Evolutionary conservation across 768 basidiomycete species (phyloP).

Genomic region (Dacryopinax primogenitus): DNA sequence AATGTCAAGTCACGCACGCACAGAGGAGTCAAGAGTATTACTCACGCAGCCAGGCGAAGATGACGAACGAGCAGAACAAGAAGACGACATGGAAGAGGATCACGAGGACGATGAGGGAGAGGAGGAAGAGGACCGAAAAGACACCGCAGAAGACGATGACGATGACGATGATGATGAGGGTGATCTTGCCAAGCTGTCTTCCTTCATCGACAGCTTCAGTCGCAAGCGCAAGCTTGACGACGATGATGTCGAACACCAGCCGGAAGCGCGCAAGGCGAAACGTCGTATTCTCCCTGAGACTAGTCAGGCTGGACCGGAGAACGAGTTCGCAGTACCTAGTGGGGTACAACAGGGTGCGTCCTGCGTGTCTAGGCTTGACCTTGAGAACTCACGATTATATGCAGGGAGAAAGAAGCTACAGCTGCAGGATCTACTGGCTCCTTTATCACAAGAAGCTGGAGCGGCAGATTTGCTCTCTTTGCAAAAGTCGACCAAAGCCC

Average conservation of each 20-base stretch:
- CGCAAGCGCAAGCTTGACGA: conserved; percentile 59
- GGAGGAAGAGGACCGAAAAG: conserved; percentile 15
- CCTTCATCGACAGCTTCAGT: conserved; percentile 47
- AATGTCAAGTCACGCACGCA: conserved; percentile 9
- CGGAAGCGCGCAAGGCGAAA: conserved; percentile 33
- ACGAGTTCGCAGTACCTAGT: conserved; percentile 44
- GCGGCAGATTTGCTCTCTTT: conserved; percentile 49
- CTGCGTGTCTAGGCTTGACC: background rate
- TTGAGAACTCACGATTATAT: conserved; percentile 7
- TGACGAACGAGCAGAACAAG: conserved; percentile 9
- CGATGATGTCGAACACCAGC: conserved; percentile 22
- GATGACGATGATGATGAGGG: conserved; percentile 24
- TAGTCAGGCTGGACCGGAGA: conserved; percentile 67
- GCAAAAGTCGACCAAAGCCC: conserved; percentile 54
- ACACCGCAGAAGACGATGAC: conserved; percentile 23
- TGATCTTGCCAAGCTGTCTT: conserved; percentile 53
- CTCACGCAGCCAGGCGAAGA: conserved; percentile 11
- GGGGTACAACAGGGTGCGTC: conserved; percentile 39
- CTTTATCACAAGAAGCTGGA: conserved; percentile 39
- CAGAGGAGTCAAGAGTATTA: conserved; percentile 12
- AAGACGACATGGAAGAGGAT: conserved; percentile 17
- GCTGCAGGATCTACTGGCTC: conserved; percentile 63
- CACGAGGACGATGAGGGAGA: conserved; percentile 18
- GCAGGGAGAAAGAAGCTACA: conserved; percentile 44
- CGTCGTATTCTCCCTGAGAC: conserved; percentile 55